phyloP scores from a whole-genome alignment of 176 grass and related monocot species.

The Eremochloa ophiuroides region DNA sequence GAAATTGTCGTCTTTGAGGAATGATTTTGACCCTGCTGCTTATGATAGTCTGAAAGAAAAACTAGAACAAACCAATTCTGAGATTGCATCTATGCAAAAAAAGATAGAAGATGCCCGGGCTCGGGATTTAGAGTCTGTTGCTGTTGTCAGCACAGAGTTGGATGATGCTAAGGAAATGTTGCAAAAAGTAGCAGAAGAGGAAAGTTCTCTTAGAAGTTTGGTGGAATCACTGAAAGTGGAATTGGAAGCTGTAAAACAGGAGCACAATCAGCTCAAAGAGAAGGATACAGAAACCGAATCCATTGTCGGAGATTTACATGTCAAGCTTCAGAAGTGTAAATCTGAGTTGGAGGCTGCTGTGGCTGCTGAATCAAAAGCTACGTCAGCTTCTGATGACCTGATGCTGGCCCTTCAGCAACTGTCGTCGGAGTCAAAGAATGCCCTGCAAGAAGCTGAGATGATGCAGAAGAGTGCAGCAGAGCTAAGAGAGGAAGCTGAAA shows the following conservation, averaged over 20 bases:
- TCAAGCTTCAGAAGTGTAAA: slow-evolving; percentile 94
- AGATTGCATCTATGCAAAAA: slow-evolving; percentile 72
- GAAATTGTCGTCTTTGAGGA: slow-evolving; percentile 61
- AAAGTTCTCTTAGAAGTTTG: slow-evolving; percentile 51
- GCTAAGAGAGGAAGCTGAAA: slow-evolving; percentile 66
- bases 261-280: slow-evolving; percentile 77
- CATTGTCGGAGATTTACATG: slow-evolving; percentile 64
- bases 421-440: slow-evolving; percentile 76
- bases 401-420: slow-evolving; percentile 77
- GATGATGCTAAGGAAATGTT: slow-evolving; percentile 88
- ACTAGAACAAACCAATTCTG: slow-evolving; percentile 57
- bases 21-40: slow-evolving; percentile 72
- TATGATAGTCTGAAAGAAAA: slow-evolving; percentile 62
- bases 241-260: slow-evolving; percentile 63
- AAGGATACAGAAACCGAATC: slow-evolving; percentile 84
- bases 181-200: slow-evolving; percentile 69
- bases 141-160: slow-evolving; percentile 64
- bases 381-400: slow-evolving; percentile 80
- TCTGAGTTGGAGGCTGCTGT: slow-evolving; percentile 85
- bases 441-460: slow-evolving; percentile 83
- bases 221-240: slow-evolving; percentile 85
- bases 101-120: slow-evolving; percentile 64
- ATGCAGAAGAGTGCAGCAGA: slow-evolving; percentile 84
- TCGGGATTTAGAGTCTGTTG: slow-evolving; percentile 65
- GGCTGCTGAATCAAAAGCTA: slow-evolving; percentile 73